Evolutionary conservation across 805 yeast genomes (phyloP), one percentile per base, ranked within the genome.

Genomic region (Teunomyces stri): DNA sequence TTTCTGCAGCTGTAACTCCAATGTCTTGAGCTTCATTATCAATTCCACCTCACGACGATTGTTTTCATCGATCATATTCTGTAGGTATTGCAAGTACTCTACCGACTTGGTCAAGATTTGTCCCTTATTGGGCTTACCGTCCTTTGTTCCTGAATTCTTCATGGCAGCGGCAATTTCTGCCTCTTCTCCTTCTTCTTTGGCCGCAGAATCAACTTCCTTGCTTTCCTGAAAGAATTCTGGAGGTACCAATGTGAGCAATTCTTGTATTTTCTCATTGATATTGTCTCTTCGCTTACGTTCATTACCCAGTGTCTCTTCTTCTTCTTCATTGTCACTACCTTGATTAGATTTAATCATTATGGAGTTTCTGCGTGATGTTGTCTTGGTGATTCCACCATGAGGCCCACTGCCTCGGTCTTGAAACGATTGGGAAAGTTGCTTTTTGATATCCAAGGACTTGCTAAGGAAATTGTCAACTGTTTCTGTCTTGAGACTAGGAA

Each of bases 41-140:
- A 87, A 68, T 58, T 87, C 95, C 11, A 87, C 87, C 61, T 89
- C 96, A 50, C 78, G 79, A 47, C 92, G 72, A 65, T 89, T 89
- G 56, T 82, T 86, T 47, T 80, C 81, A 61, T 89, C 96, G 49
- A 89, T 88, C 48, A 79, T 72, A 50, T 80, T 82, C 61, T 88
- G 95, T 30, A 88, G 64, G 50, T 68, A 68, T 49, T 79, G 82
- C 36, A 87, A 79, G 57, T 85, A 87, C 51, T 85, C 90, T 2
- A 87, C 90, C 0, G 89, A 79, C 58, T 84, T 86, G 6, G 88
- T 78, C 49, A 87, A 68, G 2, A 87, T 85, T 60, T 86, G 92
- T 1, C 95, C 95, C 65, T 87, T 87, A 59, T 86, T 87, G 0
- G 95, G 95, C 54, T 85, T 86, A 2, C 92, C 94, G 57, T 86